These are phyloP conservation scores for Avena sativa DNA, from an alignment of 176 grass and related monocot genomes.

Conservation along the genomic window DNA sequence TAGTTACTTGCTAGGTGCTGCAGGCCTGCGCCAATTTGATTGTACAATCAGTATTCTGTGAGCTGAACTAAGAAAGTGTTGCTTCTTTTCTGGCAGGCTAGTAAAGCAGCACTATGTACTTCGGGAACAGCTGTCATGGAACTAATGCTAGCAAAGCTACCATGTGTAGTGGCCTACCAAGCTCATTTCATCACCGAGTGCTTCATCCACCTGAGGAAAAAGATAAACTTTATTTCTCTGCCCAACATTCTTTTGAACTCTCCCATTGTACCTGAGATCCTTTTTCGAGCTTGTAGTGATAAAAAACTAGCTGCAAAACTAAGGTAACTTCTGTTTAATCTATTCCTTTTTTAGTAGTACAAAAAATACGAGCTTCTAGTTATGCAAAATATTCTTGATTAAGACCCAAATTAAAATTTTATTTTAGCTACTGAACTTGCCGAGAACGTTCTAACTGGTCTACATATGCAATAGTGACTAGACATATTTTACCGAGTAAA, in stretches of 20 bases:
- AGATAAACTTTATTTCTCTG: constrained; percentile 86
- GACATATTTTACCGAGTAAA: background rate
- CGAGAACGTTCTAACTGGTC: background rate
- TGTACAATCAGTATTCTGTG: constrained; percentile 30
- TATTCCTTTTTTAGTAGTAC: background rate
- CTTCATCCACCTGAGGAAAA: constrained; percentile 75
- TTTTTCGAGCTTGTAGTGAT: constrained; percentile 71
- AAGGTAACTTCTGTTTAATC: constrained; percentile 55
- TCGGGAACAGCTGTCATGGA: constrained; percentile 96
- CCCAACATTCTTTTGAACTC: constrained; percentile 94
- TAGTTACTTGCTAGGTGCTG: constrained; percentile 12
- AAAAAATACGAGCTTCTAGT: background rate
- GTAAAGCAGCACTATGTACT: constrained; percentile 90
- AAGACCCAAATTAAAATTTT: background rate
- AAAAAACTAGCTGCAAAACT: constrained; percentile 64
- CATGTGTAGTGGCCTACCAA: constrained; percentile 84
- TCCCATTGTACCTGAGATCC: constrained; percentile 78
- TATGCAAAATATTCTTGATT: background rate
- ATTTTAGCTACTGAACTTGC: constrained; percentile 2
- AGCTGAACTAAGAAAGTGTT: constrained; percentile 35
- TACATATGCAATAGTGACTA: background rate
- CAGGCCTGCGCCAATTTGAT: constrained; percentile 20
- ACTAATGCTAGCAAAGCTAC: constrained; percentile 73
- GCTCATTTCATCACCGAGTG: constrained; percentile 92
- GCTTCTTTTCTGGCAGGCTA: constrained; percentile 65